Base-by-base conservation (phyloP, 441 rosid species). In the Geranium incanum region DNA sequence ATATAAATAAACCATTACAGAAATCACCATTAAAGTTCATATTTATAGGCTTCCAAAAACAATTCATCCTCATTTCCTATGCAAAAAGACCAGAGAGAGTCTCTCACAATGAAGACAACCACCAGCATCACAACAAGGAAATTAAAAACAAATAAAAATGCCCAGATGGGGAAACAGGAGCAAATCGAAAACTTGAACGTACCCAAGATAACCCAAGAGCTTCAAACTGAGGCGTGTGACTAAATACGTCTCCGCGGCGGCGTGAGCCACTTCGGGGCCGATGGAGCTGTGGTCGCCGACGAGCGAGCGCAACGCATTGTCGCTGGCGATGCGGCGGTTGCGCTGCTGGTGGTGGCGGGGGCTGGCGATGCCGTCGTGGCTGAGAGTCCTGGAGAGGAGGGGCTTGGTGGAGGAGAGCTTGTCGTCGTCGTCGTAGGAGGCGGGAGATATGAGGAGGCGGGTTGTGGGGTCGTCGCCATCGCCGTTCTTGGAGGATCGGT, bases 131-230 rank as follows among this genome's bases (percentile, higher is more conserved):
- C 60, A 13, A 69, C 21, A 28, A 8, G 38, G 6, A 36, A 41
- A 21, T 4, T 13, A 45, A 11, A 2, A 38, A n/a, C 6, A 67
- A 15, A 23, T 66, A 11, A 41, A 63, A 73, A 48, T 11, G 23
- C 3, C 50, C 7, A 37, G 33, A 8, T 5, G 36, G 64, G 12
- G 33, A 1, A 69, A 67, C 41, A 9, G n/a, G 6, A 55, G 19
- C 9, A 64, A 19, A 37, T 65, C 8, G n/a, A 18, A 66, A 67
- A 33, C 69, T 50, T 2, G 6, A 16, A 23, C 6, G 52, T 83
- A 93, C 96, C 93, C 91, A 36, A 94, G 92, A 83, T 79, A 94
- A 64, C 78, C 78, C 5, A 88, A 68, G 8, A 94, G 92, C 83
- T 86, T 87, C 82, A 86, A 74, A 71, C 88, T 77, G 66, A 89